Percentiles rank a stretch among this genome's conserved stretches.
Evolutionary conservation across 2,329 filamentous ascomycete species (phyloP).

Genomic region (Aspergillus hortae): DNA sequence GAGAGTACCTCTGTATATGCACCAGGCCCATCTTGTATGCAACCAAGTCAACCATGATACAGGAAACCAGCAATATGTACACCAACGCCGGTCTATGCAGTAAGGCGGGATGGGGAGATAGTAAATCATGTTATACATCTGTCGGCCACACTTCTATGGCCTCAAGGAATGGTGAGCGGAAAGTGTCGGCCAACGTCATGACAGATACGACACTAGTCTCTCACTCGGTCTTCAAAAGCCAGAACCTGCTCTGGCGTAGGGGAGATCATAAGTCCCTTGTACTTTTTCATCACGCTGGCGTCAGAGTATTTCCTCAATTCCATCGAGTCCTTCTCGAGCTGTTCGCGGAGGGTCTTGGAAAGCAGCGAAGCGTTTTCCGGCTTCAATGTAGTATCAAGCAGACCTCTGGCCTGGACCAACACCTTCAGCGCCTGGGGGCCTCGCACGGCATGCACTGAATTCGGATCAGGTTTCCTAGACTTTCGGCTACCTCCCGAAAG

Average conservation of each 20-base stretch:
- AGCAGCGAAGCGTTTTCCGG: constrained; percentile 18
- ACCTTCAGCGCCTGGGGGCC: constrained; percentile 20
- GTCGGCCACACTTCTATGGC: background rate
- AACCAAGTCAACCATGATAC: background rate
- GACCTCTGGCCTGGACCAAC: constrained; percentile 25
- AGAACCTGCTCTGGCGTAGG: constrained; percentile 23
- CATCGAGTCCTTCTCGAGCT: constrained; percentile 22
- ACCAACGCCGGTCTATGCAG: constrained; percentile 18
- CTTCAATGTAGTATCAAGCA: constrained; percentile 36
- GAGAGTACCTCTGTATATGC: background rate
- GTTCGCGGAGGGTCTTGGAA: constrained; percentile 17
- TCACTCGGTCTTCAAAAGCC: constrained; percentile 7
- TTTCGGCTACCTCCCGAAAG: background rate
- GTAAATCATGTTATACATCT: background rate
- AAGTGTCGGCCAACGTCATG: background rate
- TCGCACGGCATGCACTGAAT: constrained; percentile 16
- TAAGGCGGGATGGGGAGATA: background rate
- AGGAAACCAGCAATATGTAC: constrained; percentile 2
- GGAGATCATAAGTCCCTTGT: constrained; percentile 11
- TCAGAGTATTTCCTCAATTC: constrained; percentile 30
- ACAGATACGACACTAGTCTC: background rate
- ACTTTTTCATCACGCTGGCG: constrained; percentile 13
- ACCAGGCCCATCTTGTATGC: background rate
- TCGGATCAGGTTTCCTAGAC: constrained; percentile 8
- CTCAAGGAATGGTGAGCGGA: background rate